Evolutionary conservation across 2,329 filamentous ascomycete species (phyloP), one percentile per base, ranked within the genome.

Genomic region (Thermothelomyces thermophilus): DNA sequence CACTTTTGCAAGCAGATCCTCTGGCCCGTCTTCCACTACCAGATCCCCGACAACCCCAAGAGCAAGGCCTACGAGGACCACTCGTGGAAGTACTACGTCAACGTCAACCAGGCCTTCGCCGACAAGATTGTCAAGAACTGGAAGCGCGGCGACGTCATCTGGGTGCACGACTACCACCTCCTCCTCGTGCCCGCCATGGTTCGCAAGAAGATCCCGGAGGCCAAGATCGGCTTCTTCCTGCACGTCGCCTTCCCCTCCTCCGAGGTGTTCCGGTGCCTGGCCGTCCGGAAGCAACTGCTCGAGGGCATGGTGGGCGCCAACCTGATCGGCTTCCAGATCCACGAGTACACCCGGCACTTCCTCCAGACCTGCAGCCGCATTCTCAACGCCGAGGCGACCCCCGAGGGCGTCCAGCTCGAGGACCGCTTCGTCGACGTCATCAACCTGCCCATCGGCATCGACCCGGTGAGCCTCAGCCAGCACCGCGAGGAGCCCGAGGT

Each of bases 51-150:
- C 65, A 94, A 95, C 64, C 91, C 91, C 22, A 95, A 95, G 75
- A 96, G 90, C 80, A 97, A 97, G 68, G 91, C 91, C 0, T 97
- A 95, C 66, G 86, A 95, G 66, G 91, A 97, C 60, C 90, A 97
- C 68, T 96, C 90, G 0, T 97, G 90, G 89, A 80, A 90, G 59
- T 95, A 88, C 72, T 97, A 97, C 62, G 86, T 90, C 64, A 88
- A 87, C 47, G 79, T 96, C 63, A 96, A 96, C 70, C 86, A 93
- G 66, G 88, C 86, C 3, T 96, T 97, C 68, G 91, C 91, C 28
- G 87, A 96, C 65, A 85, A 84, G 64, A 90, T 97, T 51, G 75
- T 95, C 41, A 85, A 85, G 66, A 88, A 90, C 69, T 97, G 91
- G 84, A 96, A 95, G 73, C 83, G 86, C 24, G 90, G 89, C 36